Conservation (phyloP, 352 stramenopile species). For the Salisapilia sapeloensis region DNA sequence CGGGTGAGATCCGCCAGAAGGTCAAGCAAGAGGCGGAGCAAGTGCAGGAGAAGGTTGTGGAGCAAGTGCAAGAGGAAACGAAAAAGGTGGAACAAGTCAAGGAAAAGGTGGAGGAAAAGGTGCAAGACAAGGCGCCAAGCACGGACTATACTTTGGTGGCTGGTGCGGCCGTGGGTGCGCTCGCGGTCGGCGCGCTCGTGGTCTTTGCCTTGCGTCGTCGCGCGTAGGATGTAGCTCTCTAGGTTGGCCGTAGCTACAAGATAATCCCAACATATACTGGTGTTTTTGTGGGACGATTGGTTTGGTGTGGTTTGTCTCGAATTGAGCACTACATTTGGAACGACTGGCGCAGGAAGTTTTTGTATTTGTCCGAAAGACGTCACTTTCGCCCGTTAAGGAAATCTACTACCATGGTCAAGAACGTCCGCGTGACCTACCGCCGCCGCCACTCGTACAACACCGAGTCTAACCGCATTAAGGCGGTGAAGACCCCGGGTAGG, state of each 20-base stretch:
- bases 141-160: no score
- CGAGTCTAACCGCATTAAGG: conserved; percentile 85
- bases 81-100: conserved; percentile 1
- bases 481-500: conserved; percentile 93
- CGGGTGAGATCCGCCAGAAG: conserved; percentile 3
- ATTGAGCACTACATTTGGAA: no score
- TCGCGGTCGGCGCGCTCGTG: conserved; percentile 1
- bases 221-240: no score
- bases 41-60: conserved; percentile 7
- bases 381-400: no score
- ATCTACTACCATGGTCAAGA: conserved; percentile 79
- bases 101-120: conserved; percentile 7
- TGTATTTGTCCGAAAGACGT: no score
- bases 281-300: no score
- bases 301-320: no score
- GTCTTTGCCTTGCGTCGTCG: background rate
- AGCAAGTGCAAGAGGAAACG: background rate
- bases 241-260: no score
- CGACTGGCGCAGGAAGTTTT: no score
- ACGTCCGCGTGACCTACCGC: conserved; percentile 91
- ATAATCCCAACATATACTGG: no score
- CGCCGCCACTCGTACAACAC: conserved; percentile 96
- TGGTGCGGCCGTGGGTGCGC: conserved; percentile 1
- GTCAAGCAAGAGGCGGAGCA: conserved; percentile 4
- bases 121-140: conserved; percentile 1